Conservation (phyloP, 2,329 filamentous ascomycete genomes). For the Talaromyces sp. region DNA sequence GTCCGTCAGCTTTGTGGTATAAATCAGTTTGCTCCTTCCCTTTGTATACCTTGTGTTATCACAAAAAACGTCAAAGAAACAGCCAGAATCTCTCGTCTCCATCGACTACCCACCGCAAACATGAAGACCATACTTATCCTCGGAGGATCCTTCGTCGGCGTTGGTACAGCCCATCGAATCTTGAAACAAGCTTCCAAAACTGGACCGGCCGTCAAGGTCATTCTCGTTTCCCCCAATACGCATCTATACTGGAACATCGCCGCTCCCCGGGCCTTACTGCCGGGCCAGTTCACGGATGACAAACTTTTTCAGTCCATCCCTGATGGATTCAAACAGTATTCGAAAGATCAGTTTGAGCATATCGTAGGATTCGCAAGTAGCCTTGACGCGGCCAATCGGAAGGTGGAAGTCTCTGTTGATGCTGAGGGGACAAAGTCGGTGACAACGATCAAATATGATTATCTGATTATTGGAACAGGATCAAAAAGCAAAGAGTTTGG, state of each 20-base stretch:
- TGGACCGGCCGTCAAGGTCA: slow-evolving; percentile 5
- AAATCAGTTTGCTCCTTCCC: not conserved
- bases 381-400: slow-evolving; percentile 5
- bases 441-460: slow-evolving; percentile 5
- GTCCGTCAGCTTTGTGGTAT: not conserved
- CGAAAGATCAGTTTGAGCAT: slow-evolving; percentile 13
- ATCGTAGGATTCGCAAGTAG: slow-evolving; percentile 8
- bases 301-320: slow-evolving; percentile 10
- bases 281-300: slow-evolving; percentile 9
- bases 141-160: slow-evolving; percentile 11
- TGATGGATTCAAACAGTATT: slow-evolving; percentile 14
- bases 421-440: not conserved
- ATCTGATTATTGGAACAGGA: slow-evolving; percentile 16
- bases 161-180: slow-evolving; percentile 14
- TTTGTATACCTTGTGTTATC: not conserved
- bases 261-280: slow-evolving; percentile 12
- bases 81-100: not conserved
- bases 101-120: not conserved
- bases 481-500: slow-evolving; percentile 6
- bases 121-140: slow-evolving; percentile 19
- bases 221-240: slow-evolving; percentile 16
- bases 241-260: slow-evolving; percentile 18
- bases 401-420: slow-evolving; percentile 11
- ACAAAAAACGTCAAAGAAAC: not conserved
- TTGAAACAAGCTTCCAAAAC: slow-evolving; percentile 16